Evolutionary conservation across 2,329 filamentous ascomycete species (phyloP).

Genomic region (Fusarium hainanense): DNA sequence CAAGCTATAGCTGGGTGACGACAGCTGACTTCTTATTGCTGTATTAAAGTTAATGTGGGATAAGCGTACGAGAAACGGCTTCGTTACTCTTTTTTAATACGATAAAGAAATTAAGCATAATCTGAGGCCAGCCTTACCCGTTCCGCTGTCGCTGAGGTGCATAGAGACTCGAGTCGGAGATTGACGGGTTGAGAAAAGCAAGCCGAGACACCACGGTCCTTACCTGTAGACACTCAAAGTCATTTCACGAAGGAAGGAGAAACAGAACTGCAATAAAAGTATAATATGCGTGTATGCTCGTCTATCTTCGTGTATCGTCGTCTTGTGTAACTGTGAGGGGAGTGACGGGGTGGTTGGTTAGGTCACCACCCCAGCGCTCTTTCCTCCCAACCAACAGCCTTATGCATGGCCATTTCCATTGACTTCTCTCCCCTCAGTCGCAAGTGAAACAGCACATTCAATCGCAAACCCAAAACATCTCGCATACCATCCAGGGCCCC

Average conservation of each 20-base stretch:
- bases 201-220: not conserved
- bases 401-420: not conserved
- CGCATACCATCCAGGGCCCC: slow-evolving; percentile 36
- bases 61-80: not conserved
- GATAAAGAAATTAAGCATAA: not conserved
- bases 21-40: too few relatives aligned
- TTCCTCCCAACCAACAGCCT: not conserved
- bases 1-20: not conserved
- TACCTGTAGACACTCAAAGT: not conserved
- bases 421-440: not conserved
- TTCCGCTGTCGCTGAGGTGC: not conserved
- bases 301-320: not conserved
- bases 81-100: not conserved
- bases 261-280: not conserved
- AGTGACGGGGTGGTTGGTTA: too few relatives aligned
- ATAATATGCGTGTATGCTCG: not conserved
- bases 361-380: not conserved
- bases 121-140: not conserved
- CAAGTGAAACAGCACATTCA: slow-evolving; percentile 32
- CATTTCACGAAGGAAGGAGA: not conserved
- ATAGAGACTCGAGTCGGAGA: not conserved
- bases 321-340: not conserved
- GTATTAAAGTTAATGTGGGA: not conserved
- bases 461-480: slow-evolving; percentile 37
- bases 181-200: not conserved